Base-by-base conservation (phyloP, 495 filamentous ascomycete species). In the Talaromyces liani region DNA sequence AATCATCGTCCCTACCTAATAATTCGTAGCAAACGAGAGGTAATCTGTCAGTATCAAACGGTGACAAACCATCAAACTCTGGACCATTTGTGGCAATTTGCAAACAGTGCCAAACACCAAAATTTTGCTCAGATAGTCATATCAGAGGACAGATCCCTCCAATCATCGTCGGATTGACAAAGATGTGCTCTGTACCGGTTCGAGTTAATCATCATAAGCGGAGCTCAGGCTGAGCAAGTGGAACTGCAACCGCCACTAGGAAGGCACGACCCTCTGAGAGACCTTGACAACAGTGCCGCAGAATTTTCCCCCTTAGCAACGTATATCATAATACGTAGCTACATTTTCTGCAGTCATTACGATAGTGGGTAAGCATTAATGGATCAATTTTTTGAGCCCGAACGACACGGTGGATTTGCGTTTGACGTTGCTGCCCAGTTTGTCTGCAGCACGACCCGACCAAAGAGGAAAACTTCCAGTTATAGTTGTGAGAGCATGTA, bases 31-130 rank as follows among this genome's bases (percentile, higher is more conserved):
- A 12, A 31, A 31, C 29, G 29, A 31, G 29, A 36, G 33, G 31
- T 10, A 36, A 36, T 36, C 33, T 12, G 33, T 36, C 10, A 1
- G 66, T 64, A 61, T 72, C 69, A 41, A 67, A 22, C 36, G 20
- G 45, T 49, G 18, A 12, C 45, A 18, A 20, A 49, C n/a, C n/a
- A 20, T 20, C 4, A 49, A 49, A 49, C 45, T 49, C 45, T 49
- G 22, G n/a, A 49, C 18, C 45, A 18, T 20, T n/a, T 49, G 45
- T 49, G 45, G 45, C 45, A 9, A 49, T 1, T 49, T 20, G 45
- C 45, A 49, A 20, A 49, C 45, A 20, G 14, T 16, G 36, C 36
- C 12, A 41, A 41, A 41, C 12, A n/a, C 36, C 45, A 18, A 20
- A 20, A 20, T 49, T 18, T 14, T 49, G 45, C 45, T 18, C 18